phyloP scores from a whole-genome alignment of 169 alveolate species.

The Eimeria brunetti region DNA sequence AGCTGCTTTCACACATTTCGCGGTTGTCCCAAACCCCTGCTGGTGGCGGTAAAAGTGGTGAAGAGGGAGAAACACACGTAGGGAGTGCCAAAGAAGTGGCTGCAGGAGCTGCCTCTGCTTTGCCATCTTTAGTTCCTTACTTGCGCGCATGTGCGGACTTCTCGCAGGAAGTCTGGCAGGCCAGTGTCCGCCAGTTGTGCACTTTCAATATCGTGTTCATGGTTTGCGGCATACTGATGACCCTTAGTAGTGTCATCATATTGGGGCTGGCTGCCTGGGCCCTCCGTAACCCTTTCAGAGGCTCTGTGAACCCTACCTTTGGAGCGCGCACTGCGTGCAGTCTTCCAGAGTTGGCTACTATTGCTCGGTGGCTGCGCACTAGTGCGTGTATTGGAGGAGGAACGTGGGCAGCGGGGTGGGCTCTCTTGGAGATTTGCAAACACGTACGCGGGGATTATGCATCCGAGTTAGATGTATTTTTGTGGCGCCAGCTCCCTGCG shows the following conservation, averaged over 20 bases:
- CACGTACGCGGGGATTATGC: not conserved
- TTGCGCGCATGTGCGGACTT: conserved; percentile 35
- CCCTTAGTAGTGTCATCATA: conserved; percentile 36
- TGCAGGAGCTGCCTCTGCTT: conserved; percentile 25
- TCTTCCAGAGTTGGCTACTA: conserved; percentile 21
- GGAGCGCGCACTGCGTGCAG: not conserved
- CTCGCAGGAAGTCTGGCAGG: conserved; percentile 50
- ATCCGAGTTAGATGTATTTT: conserved; percentile 14
- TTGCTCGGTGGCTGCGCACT: conserved; percentile 30
- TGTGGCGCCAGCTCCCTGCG: conserved; percentile 62
- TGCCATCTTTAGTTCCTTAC: conserved; percentile 51
- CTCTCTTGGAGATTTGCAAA: not conserved
- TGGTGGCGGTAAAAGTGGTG: not conserved
- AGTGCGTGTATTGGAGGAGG: conserved; percentile 40
- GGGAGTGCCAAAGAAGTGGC: not conserved
- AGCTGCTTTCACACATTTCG: conserved; percentile 21
- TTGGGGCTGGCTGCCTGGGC: conserved; percentile 5
- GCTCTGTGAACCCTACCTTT: not conserved
- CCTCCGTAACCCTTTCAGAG: not conserved
- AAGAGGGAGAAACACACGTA: not conserved
- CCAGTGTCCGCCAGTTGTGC: conserved; percentile 69
- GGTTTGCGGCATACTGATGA: conserved; percentile 46
- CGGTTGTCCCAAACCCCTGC: not conserved
- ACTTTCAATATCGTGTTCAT: conserved; percentile 41
- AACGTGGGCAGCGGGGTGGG: conserved; percentile 35